Percentiles rank a stretch among this genome's conserved stretches.
These are phyloP conservation scores for Grigorovia transvaalensis DNA, from an alignment of 805 yeast genomes.

Conservation along the genomic window DNA sequence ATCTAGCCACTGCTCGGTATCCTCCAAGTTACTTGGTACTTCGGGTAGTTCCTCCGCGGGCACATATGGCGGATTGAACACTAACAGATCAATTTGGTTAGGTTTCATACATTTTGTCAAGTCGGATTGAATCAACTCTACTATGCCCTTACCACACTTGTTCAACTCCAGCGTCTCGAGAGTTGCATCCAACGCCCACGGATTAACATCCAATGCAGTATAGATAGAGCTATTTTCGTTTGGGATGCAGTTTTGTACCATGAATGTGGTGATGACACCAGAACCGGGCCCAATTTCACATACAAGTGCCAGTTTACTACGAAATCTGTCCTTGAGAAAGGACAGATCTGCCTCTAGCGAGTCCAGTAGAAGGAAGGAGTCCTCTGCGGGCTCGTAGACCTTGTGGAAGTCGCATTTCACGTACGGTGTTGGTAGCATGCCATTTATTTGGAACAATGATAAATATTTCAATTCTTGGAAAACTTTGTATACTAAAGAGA, in stretches of 20 bases:
- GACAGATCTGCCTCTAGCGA: constrained; percentile 52
- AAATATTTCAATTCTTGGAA: neutral
- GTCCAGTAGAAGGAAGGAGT: constrained; percentile 76
- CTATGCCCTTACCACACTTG: constrained; percentile 16
- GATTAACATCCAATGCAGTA: constrained; percentile 71
- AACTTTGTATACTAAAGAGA: neutral
- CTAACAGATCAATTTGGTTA: constrained; percentile 51
- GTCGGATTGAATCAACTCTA: constrained; percentile 48
- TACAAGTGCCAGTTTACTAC: constrained; percentile 39
- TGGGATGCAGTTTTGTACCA: constrained; percentile 46
- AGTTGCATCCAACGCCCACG: constrained; percentile 57
- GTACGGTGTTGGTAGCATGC: constrained; percentile 75
- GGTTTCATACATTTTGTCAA: constrained; percentile 41
- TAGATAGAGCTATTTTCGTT: constrained; percentile 33
- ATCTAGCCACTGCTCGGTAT: constrained; percentile 67
- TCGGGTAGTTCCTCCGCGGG: constrained; percentile 73
- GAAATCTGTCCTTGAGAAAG: constrained; percentile 27
- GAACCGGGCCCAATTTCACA: constrained; percentile 89
- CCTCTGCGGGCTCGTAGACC: constrained; percentile 94
- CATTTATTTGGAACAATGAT: neutral
- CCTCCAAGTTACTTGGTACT: constrained; percentile 36
- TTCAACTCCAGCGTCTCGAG: constrained; percentile 34
- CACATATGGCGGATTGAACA: constrained; percentile 95
- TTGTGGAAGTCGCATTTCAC: constrained; percentile 50
- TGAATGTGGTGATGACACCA: constrained; percentile 76